Base-by-base conservation (phyloP, 495 filamentous ascomycete species). In the Aspergillus diversus region DNA sequence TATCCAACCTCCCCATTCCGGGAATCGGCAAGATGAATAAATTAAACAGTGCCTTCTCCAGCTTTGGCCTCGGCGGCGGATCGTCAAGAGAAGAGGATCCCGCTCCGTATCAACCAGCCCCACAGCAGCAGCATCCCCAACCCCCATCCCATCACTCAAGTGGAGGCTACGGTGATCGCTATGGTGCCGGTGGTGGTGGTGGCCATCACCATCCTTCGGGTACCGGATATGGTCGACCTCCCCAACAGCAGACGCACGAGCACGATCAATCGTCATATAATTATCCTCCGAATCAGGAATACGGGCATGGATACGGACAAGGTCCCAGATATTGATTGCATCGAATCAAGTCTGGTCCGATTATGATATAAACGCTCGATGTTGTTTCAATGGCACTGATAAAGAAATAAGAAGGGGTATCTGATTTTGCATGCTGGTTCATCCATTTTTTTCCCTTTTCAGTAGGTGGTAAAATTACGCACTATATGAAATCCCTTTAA, bases 21-120 rank as follows among this genome's bases (percentile, higher is more conserved):
- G 78, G 79, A 12, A 72, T 80, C 33, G 69, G 69, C 42, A 79
- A 77, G 42, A 67, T 79, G 13, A 71, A 71, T 35, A 80, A 78
- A 37, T 66, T 79, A 7, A 71, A 74, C 48, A 77, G 74, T 32
- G 73, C 71, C 17, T 63, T 77, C 42, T 77, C 75, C 4, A 66
- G 68, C 50, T 69, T 80, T 72, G 73, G 84, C 70, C 65, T 84
- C 67, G 73, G 85, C 61, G 71, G 85, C 63, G 71, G 81, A 11
- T 79, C 69, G 33, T 67, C 68, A 27, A 54, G 65, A 1, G 60
- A 72, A 13, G 68, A 71, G 8, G 66, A 62, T 15, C 34, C 58
- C n/a, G 12, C 55, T 51, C 51, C 15, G 35, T 54, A 34, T 21
- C 47, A 51, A 54, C n/a, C 39, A 55, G 11, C 47, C 16, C 53